phyloP scores from a whole-genome alignment of 2,329 filamentous ascomycete genomes.

The Teratosphaeria destructans region DNA sequence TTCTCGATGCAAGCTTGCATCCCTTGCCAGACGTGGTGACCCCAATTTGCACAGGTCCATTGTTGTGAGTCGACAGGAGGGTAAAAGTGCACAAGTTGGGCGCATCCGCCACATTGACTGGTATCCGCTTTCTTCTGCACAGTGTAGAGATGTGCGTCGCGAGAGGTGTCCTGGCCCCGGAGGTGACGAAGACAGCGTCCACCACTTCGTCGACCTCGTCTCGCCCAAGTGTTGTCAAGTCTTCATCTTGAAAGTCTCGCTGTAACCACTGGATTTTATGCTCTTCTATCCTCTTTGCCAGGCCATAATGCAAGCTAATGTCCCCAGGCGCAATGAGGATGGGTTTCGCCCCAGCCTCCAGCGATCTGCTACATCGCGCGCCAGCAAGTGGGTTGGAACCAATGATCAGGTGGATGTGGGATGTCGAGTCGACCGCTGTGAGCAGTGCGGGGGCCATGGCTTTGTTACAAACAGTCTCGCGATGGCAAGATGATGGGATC shows the following conservation, averaged over 20 bases:
- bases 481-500: not conserved
- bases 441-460: constrained; percentile 50
- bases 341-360: constrained; percentile 72
- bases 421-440: constrained; percentile 58
- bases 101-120: constrained; percentile 84
- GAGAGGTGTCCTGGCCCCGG: constrained; percentile 39
- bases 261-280: constrained; percentile 56
- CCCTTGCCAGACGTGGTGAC: constrained; percentile 92
- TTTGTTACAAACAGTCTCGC: not conserved
- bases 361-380: constrained; percentile 65
- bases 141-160: constrained; percentile 57
- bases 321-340: constrained; percentile 62
- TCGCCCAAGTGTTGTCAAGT: constrained; percentile 69
- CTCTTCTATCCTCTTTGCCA: constrained; percentile 55
- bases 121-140: constrained; percentile 72
- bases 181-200: constrained; percentile 85
- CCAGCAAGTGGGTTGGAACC: constrained; percentile 83
- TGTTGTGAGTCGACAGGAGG: constrained; percentile 75
- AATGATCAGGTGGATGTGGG: constrained; percentile 71
- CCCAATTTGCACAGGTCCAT: constrained; percentile 87
- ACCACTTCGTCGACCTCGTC: constrained; percentile 67
- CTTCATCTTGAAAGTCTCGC: constrained; percentile 56
- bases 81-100: constrained; percentile 82
- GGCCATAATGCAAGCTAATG: constrained; percentile 42
- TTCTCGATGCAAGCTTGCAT: constrained; percentile 83